Evolutionary conservation across 495 filamentous ascomycete species (phyloP).

Genomic region (Elasticomyces elasticus): DNA sequence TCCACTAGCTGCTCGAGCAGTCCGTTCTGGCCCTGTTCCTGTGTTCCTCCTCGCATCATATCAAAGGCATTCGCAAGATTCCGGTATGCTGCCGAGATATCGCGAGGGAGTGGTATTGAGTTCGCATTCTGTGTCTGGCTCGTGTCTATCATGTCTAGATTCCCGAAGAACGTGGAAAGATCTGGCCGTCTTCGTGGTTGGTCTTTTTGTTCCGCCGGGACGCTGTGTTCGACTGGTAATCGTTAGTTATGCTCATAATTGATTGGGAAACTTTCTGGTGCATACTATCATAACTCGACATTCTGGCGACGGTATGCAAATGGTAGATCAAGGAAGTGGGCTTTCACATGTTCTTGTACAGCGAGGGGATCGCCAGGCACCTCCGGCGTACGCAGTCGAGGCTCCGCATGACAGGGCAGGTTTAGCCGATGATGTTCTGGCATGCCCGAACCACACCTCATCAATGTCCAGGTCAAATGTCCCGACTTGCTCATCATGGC

Average conservation of each 20-base stretch:
- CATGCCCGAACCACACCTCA: not conserved
- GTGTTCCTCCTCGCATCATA: constrained; percentile 29
- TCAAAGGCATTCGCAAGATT: constrained; percentile 50
- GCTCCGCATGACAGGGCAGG: not conserved
- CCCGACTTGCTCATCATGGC: not conserved
- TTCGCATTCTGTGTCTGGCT: constrained; percentile 47
- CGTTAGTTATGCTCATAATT: no score
- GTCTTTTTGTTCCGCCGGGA: constrained; percentile 31
- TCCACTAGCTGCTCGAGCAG: constrained; percentile 54
- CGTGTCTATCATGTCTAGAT: constrained; percentile 55
- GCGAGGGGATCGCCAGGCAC: not conserved
- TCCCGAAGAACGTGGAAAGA: constrained; percentile 78
- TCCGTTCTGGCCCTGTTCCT: constrained; percentile 32
- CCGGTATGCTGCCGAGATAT: constrained; percentile 55
- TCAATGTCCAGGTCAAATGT: not conserved
- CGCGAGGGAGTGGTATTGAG: constrained; percentile 60
- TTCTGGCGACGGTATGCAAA: constrained; percentile 4
- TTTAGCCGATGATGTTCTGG: not conserved
- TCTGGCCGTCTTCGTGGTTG: constrained; percentile 59
- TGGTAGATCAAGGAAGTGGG: not conserved
- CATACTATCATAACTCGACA: constrained; percentile 35
- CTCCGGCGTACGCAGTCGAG: not conserved
- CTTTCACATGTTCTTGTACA: not conserved
- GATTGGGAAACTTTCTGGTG: no score
- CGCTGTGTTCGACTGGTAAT: constrained; percentile 78